A percentile compares a stretch with the other conserved stretches of the same genome.
Evolutionary conservation across 1,284 basidiomycete species (phyloP).

Genomic region (Sphagnurus paluster): DNA sequence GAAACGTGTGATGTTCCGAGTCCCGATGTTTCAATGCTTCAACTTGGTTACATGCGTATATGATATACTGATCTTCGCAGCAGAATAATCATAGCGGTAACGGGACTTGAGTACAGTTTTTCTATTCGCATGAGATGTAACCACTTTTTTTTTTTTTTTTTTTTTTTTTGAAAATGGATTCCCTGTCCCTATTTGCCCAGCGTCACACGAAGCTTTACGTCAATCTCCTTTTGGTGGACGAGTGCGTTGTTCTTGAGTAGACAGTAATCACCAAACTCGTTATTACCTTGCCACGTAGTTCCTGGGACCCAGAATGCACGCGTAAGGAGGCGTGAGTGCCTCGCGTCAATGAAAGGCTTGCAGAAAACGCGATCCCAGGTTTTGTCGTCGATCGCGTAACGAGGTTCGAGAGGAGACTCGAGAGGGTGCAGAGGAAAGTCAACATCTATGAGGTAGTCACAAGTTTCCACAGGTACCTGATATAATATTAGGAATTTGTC

Average conservation of each 20-base stretch:
- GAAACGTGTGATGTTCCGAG: no score
- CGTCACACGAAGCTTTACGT: constrained; percentile 17
- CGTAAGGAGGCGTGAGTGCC: constrained; percentile 70
- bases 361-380: constrained; percentile 81
- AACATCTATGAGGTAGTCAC: constrained; percentile 87
- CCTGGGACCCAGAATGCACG: constrained; percentile 81
- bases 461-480: constrained; percentile 71
- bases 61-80: background rate
- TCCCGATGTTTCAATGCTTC: no score
- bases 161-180: constrained; percentile 4
- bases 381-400: constrained; percentile 61
- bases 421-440: constrained; percentile 72
- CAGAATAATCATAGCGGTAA: no score
- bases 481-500: no score
- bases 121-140: no score
- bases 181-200: no score
- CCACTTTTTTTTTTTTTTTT: background rate
- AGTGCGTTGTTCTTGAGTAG: constrained; percentile 53
- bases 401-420: constrained; percentile 67
- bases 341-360: constrained; percentile 78
- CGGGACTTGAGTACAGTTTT: no score
- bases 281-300: constrained; percentile 58
- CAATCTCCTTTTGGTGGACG: constrained; percentile 29
- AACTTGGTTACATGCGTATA: no score
- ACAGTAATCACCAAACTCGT: constrained; percentile 74